Base-by-base conservation (phyloP, 306 rosid species). In the Trifolium dubium region DNA sequence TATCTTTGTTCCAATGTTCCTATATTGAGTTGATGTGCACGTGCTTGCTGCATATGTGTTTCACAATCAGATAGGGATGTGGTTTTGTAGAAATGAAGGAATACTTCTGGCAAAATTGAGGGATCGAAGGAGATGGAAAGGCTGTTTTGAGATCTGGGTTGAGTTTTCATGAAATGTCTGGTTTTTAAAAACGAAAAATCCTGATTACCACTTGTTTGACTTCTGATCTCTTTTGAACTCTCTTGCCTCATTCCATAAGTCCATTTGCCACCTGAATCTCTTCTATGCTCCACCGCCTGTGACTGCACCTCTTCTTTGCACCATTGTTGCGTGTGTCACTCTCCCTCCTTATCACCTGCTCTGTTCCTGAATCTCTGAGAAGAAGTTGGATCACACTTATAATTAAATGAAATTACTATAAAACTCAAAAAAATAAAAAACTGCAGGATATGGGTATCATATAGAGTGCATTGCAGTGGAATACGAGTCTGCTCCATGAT, bases 11-110 rank as follows among this genome's bases (percentile, higher is more conserved):
- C 64, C 54, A 37, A 9, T 35, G 8, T 47, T 59, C 64, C 54
- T 49, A 9, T 58, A 41, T 43, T 64, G 46, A 65, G 34, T 64
- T 64, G 69, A 9, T 46, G 74, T 65, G 74, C 39, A 19, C 29
- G 70, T 73, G 65, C 49, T 66, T 73, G 56, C 34, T 55, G 58
- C 64, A 40, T 66, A 39, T 58, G 58, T 29, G 44, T 46, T 35
- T 46, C 64, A 39, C 35, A 49, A 34, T 70, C 56, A 62, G 64
- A 72, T 46, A 32, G 32, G 30, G 23, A 56, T 59, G 51, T 71
- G 32, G n/a, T 64, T 55, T 51, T 51, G 29, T 51, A 15, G 58
- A 51, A 50, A 51, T 51, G 15, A 17, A 6, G 58, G 58, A 51
- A 51, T 51, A 17, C 58, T 51, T 51, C 5, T 17, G 58, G 58